Evolutionary conservation across 1,139 yeast species (phyloP).

Genomic region (Candida sanyaensis): DNA sequence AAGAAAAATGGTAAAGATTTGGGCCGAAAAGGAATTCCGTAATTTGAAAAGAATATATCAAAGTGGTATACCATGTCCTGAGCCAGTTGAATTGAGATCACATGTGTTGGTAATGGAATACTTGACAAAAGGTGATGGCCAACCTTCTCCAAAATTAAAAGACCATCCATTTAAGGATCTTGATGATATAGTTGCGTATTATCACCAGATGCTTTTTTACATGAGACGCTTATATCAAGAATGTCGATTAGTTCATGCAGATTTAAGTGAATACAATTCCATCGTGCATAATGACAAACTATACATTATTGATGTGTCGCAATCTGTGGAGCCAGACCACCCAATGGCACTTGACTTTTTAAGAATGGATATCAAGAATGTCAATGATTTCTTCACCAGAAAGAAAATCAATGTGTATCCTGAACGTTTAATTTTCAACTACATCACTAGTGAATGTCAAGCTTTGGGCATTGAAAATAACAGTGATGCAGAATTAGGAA

Average conservation of each 20-base stretch:
- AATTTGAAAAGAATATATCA: conserved; percentile 79
- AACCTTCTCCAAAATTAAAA: conserved; percentile 84
- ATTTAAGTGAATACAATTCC: conserved; percentile 90
- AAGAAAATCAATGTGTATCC: conserved; percentile 75
- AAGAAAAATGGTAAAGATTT: conserved; percentile 92
- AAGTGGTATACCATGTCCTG: conserved; percentile 88
- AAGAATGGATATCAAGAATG: conserved; percentile 96
- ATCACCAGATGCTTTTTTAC: conserved; percentile 77
- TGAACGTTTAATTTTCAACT: conserved; percentile 79
- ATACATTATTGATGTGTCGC: conserved; percentile 95
- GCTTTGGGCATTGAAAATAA: conserved; percentile 35
- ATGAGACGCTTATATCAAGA: conserved; percentile 87
- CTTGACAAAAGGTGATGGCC: conserved; percentile 72
- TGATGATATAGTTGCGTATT: conserved; percentile 66
- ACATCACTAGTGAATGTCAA: conserved; percentile 52
- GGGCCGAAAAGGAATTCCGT: conserved; percentile 98
- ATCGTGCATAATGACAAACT: conserved; percentile 81
- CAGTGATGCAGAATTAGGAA: conserved; percentile 40
- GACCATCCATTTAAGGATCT: conserved; percentile 72
- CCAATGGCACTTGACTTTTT: conserved; percentile 94
- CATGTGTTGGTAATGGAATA: conserved; percentile 97
- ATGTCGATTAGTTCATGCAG: conserved; percentile 94
- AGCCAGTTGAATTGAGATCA: conserved; percentile 82
- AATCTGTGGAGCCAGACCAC: conserved; percentile 96
- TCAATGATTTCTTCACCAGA: conserved; percentile 79